These are phyloP conservation scores for Debaryomycetaceae sp. DNA, from an alignment of 1,139 yeast species.

Conservation along the genomic window DNA sequence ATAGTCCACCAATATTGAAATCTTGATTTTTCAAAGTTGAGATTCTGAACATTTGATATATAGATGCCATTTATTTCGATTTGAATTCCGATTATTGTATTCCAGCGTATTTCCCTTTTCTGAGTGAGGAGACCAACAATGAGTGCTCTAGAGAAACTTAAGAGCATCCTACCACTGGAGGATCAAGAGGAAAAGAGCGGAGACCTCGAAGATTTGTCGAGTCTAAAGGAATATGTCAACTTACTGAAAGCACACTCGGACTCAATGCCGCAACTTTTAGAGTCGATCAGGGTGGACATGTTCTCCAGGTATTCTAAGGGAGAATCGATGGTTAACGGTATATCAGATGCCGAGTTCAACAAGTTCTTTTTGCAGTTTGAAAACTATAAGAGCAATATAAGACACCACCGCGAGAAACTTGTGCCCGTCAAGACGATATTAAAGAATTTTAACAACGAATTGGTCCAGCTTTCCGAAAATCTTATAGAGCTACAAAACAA, in stretches of 20 bases:
- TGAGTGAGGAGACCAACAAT: constrained; percentile 2
- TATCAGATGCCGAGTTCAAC: constrained; percentile 9
- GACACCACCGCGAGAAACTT: constrained; percentile 32
- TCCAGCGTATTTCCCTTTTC: too few species aligned
- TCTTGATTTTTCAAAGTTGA: too few species aligned
- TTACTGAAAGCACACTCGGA: neutral
- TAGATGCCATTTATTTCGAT: too few species aligned
- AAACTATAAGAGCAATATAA: constrained; percentile 33
- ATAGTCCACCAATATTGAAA: too few species aligned
- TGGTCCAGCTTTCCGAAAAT: constrained; percentile 57
- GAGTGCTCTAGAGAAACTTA: constrained; percentile 14
- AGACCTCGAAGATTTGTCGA: constrained; percentile 3
- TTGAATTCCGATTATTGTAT: too few species aligned
- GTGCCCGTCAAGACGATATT: constrained; percentile 40
- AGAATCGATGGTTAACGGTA: constrained; percentile 4
- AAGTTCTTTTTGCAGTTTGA: constrained; percentile 24
- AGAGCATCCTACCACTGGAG: constrained; percentile 7
- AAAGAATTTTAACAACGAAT: constrained; percentile 51
- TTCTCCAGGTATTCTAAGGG: constrained; percentile 1
- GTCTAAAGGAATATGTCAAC: constrained; percentile 5
- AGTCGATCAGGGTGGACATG: constrained; percentile 17
- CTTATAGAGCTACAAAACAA: constrained; percentile 58
- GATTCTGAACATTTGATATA: too few species aligned
- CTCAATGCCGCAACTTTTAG: constrained; percentile 9
- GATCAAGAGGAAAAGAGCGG: neutral